Evolutionary conservation across 768 basidiomycete genomes (phyloP).

Genomic region (Leccinum variicolor): DNA sequence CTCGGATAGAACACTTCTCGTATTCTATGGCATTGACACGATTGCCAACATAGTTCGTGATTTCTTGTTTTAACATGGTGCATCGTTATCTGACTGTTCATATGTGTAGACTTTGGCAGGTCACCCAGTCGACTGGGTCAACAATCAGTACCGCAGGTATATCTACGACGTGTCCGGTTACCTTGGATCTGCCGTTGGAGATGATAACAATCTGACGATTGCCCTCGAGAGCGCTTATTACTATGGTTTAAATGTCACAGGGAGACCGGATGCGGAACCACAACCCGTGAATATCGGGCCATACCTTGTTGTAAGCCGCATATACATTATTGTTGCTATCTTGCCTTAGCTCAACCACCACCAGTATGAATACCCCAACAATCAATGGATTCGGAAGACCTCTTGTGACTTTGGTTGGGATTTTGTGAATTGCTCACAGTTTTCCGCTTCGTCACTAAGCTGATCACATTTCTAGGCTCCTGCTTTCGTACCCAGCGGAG

Average conservation of each 20-base stretch:
- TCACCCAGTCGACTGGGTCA: slow-evolving; percentile 42
- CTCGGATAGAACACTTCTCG: slow-evolving; percentile 37
- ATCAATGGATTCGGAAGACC: slow-evolving; percentile 48
- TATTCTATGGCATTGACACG: slow-evolving; percentile 58
- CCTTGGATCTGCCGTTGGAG: too few species aligned
- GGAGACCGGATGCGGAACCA: slow-evolving; percentile 44
- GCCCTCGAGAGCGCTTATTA: slow-evolving; percentile 50
- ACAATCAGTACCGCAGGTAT: too few species aligned
- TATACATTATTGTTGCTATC: not conserved
- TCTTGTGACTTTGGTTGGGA: slow-evolving; percentile 61
- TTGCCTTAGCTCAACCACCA: not conserved
- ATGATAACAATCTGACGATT: slow-evolving; percentile 24
- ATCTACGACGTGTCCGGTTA: too few species aligned
- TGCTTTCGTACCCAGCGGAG: too few species aligned
- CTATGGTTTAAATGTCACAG: slow-evolving; percentile 54
- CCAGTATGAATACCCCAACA: slow-evolving; percentile 50
- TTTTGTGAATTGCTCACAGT: slow-evolving; percentile 37
- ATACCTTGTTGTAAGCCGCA: slow-evolving; percentile 30
- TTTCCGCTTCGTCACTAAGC: not conserved
- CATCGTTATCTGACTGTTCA: not conserved
- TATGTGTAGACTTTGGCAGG: slow-evolving; percentile 44
- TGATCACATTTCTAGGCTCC: too few species aligned
- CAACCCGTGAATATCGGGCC: slow-evolving; percentile 31
- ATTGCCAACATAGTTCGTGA: slow-evolving; percentile 49
- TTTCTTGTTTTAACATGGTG: not conserved